A percentile compares a stretch with the other conserved stretches of the same genome.
Evolutionary conservation across 2,329 filamentous ascomycete genomes (phyloP).

Genomic region (Hirsutella rhossiliensis): DNA sequence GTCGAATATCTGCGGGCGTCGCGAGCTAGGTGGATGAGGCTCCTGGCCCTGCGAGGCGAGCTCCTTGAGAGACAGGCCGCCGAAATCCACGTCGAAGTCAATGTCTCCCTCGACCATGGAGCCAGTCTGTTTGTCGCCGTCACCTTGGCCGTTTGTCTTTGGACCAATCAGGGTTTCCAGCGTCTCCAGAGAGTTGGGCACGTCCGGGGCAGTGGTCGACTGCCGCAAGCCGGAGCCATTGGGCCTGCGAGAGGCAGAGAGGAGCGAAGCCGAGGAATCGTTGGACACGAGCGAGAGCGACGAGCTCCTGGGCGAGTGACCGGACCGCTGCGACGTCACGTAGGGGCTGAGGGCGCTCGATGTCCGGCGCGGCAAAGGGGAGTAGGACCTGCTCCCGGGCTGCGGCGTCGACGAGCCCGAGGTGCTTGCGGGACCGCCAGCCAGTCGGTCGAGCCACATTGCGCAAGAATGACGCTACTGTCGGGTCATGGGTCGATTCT

Average conservation of each 20-base stretch:
- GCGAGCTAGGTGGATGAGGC: conserved; percentile 12
- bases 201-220: conserved; percentile 30
- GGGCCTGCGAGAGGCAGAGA: conserved; percentile 48
- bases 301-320: conserved; percentile 59
- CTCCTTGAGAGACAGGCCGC: conserved; percentile 61
- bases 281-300: conserved; percentile 66
- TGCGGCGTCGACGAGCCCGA: conserved; percentile 47
- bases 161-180: conserved; percentile 38
- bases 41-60: conserved; percentile 35
- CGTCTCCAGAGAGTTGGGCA: conserved; percentile 59
- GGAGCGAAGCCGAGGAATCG: conserved; percentile 66
- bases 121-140: conserved; percentile 5
- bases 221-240: conserved; percentile 61
- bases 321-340: conserved; percentile 54
- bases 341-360: conserved; percentile 58
- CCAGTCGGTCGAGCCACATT: conserved; percentile 90
- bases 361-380: conserved; percentile 56
- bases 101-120: conserved; percentile 39
- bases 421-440: conserved; percentile 49
- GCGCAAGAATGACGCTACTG: conserved; percentile 8
- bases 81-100: conserved; percentile 64
- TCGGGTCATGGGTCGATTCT: not conserved
- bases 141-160: conserved; percentile 8
- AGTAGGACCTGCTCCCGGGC: conserved; percentile 55
- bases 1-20: conserved; percentile 51